Evolutionary conservation across 2,329 filamentous ascomycete species (phyloP).

Genomic region (Monosporascus sp.): DNA sequence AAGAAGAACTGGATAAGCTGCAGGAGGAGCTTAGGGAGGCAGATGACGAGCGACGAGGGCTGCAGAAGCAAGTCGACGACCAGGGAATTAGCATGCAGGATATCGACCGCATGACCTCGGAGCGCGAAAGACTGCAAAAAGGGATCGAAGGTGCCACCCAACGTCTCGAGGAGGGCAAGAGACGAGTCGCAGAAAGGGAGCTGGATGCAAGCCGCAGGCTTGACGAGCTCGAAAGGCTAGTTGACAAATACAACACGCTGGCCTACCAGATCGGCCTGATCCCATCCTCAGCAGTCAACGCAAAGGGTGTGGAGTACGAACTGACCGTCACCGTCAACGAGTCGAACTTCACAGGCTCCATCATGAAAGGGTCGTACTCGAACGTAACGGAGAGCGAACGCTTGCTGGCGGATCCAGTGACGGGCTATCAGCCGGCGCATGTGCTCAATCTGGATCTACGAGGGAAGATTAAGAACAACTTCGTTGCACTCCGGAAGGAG

Average conservation of each 20-base stretch:
- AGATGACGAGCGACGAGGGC: constrained; percentile 71
- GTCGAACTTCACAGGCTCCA: constrained; percentile 68
- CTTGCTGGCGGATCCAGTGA: constrained; percentile 72
- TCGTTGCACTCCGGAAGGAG: constrained; percentile 76
- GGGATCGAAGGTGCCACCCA: constrained; percentile 71
- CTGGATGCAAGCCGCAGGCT: constrained; percentile 78
- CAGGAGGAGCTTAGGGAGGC: constrained; percentile 69
- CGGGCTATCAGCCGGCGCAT: constrained; percentile 84
- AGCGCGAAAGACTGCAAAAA: constrained; percentile 88
- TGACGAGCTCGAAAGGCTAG: constrained; percentile 84
- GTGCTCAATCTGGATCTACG: constrained; percentile 85
- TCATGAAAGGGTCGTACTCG: constrained; percentile 40
- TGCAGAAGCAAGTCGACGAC: constrained; percentile 84
- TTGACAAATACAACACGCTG: constrained; percentile 88
- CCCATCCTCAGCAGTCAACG: constrained; percentile 76
- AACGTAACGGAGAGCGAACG: constrained; percentile 58
- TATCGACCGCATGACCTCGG: constrained; percentile 97
- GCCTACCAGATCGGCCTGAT: constrained; percentile 93
- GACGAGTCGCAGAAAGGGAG: constrained; percentile 78
- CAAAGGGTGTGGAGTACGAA: constrained; percentile 80
- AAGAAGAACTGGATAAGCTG: constrained; percentile 78
- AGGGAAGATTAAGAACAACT: constrained; percentile 72
- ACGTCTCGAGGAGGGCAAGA: constrained; percentile 80
- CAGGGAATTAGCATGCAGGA: constrained; percentile 96
- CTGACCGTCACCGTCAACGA: constrained; percentile 77